These are phyloP conservation scores for Nitzschia sp. DNA, from an alignment of 108 stramenopile species.

Conservation along the genomic window DNA sequence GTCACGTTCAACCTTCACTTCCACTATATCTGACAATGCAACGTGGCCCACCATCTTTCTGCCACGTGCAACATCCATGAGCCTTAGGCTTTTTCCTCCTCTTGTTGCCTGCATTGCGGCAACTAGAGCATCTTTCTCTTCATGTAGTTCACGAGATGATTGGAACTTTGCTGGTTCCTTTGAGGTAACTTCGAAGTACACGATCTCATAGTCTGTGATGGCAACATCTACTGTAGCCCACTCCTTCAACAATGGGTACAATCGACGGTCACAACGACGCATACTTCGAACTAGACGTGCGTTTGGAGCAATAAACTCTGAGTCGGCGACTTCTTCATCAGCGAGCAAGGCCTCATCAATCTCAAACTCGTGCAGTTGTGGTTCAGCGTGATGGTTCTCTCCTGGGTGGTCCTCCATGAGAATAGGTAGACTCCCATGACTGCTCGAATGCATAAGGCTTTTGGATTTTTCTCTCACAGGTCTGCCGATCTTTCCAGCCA, in stretches of 20 bases:
- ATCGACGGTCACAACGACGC: constrained; percentile 74
- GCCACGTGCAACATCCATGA: constrained; percentile 68
- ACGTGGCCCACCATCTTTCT: constrained; percentile 71
- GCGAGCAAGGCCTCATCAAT: constrained; percentile 21
- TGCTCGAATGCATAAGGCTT: background rate
- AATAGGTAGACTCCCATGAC: constrained; percentile 3
- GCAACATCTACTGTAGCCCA: constrained; percentile 81
- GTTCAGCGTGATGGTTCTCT: background rate
- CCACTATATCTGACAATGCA: constrained; percentile 54
- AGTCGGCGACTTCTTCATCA: constrained; percentile 13
- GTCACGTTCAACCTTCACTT: constrained; percentile 59
- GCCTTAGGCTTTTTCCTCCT: constrained; percentile 77
- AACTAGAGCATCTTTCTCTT: constrained; percentile 11
- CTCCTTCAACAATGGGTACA: constrained; percentile 67
- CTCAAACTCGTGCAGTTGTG: constrained; percentile 31
- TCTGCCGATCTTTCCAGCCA: constrained; percentile 45
- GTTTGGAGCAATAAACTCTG: constrained; percentile 54
- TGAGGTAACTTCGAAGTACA: constrained; percentile 55
- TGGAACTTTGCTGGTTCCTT: background rate
- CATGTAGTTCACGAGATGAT: background rate
- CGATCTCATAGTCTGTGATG: constrained; percentile 77
- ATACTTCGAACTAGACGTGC: constrained; percentile 78
- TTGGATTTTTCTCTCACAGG: constrained; percentile 32
- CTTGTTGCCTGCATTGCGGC: constrained; percentile 43
- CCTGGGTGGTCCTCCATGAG: constrained; percentile 4